A percentile compares a stretch with the other conserved stretches of the same genome.
Evolutionary conservation across 805 yeast genomes (phyloP).

Genomic region (Wickerhamiella spandovensis): DNA sequence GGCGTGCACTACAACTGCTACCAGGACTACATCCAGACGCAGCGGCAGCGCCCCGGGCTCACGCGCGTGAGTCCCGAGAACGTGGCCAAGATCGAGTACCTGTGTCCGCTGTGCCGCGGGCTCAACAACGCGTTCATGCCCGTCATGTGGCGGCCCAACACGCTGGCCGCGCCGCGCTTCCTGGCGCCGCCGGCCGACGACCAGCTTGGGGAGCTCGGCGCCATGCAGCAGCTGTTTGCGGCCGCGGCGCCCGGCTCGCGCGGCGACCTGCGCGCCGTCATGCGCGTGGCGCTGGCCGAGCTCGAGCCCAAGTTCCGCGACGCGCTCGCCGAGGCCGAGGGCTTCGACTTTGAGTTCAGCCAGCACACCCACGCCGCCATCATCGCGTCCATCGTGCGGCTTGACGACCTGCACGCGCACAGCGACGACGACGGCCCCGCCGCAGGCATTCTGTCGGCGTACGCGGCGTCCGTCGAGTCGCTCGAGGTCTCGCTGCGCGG

Average conservation of each 20-base stretch:
- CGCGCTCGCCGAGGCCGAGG: neutral
- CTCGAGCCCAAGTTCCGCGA: neutral
- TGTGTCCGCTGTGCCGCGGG: conserved; percentile 87
- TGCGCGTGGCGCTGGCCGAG: neutral
- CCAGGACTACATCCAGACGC: conserved; percentile 38
- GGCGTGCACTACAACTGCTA: conserved; percentile 82
- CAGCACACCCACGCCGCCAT: neutral
- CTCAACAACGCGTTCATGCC: conserved; percentile 78
- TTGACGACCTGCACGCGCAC: neutral
- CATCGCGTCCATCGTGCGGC: neutral
- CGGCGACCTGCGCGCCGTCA: conserved; percentile 3
- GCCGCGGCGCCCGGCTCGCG: neutral
- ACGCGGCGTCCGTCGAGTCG: conserved; percentile 6
- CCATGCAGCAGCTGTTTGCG: neutral
- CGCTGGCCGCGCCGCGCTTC: conserved; percentile 21
- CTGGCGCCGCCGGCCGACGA: conserved; percentile 31
- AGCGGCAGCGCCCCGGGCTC: conserved; percentile 25
- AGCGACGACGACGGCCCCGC: neutral
- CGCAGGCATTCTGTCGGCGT: neutral
- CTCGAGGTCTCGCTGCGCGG: conserved; percentile 17
- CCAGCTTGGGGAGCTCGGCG: too few species aligned
- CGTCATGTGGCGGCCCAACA: conserved; percentile 42
- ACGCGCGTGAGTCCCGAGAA: conserved; percentile 76
- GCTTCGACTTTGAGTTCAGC: conserved; percentile 1
- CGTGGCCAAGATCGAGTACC: conserved; percentile 52